Evolutionary conservation across 352 stramenopile genomes (phyloP), one percentile per base, ranked within the genome.

Genomic region (Paralagenidium karlingii): DNA sequence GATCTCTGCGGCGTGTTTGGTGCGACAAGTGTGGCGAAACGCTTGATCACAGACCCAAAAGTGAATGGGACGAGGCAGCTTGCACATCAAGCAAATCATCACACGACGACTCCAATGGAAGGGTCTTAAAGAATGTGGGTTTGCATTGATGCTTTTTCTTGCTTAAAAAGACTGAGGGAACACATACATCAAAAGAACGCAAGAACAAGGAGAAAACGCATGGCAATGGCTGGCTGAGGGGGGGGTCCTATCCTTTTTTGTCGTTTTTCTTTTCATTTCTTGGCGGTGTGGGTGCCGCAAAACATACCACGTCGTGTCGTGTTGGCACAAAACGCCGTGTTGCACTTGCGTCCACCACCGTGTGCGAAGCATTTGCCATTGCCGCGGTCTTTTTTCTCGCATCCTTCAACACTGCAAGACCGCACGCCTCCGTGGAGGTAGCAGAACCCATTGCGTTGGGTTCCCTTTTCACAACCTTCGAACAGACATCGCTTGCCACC

Each of bases 321-420:
- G 27, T 58, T 66, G n/a, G 69, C 55, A 56, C 74, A 87, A 47
- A 67, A 60, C 24, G 61, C 53, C 2, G 64, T 55, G 39, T 85
- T 65, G 52, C 74, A 87, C 32, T 70, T 70, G 47, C 70, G 70
- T 40, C 75, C 71, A 30, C 73, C 75, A 13, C 75, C 71, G 46
- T 86, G 75, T 1, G 67, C 73, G 24, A 84, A 83, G 60, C 75
- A 88, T 51, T 82, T 82, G 54, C 75, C 75, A 34, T 84, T 86
- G 42, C 75, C 75, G n/a, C 75, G 68, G 54, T 88, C 75, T 43
- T 86, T 86, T 49, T 82, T 82, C 34, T 81, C 63, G 44, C 75
- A 88, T 2, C 66, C 71, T 25, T 74, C 63, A 3, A 84, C 58
- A 8, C 56, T 55, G 49, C 75, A 88, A n/a, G 65, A 70, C 13